Evolutionary conservation across 768 basidiomycete genomes (phyloP).

Genomic region (Crucibulum laeve): DNA sequence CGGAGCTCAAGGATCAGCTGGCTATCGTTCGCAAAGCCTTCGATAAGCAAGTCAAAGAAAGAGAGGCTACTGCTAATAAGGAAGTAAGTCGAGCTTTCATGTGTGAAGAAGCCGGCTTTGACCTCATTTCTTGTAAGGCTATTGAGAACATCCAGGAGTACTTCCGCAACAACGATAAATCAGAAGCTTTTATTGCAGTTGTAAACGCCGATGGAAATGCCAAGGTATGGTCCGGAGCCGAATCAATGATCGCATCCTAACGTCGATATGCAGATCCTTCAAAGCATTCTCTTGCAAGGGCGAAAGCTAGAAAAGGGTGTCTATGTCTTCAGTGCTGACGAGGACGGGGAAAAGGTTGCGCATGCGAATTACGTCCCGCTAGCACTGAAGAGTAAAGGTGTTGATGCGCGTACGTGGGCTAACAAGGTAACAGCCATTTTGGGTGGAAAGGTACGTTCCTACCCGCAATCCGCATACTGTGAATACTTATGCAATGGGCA

Average conservation of each 20-base stretch:
- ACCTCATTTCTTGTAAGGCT: conserved; percentile 40
- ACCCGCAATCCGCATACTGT: background rate
- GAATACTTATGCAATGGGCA: background rate
- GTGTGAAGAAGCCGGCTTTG: background rate
- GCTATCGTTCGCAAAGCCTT: conserved; percentile 72
- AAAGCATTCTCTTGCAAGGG: conserved; percentile 70
- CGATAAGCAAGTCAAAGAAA: conserved; percentile 82
- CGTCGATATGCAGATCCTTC: conserved; percentile 52
- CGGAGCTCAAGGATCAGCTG: conserved; percentile 72
- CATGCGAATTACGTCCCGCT: conserved; percentile 82
- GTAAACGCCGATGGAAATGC: conserved; percentile 81
- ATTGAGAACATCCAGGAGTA: conserved; percentile 62
- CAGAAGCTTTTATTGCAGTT: conserved; percentile 63
- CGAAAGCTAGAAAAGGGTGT: conserved; percentile 79
- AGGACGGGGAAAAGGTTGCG: conserved; percentile 66
- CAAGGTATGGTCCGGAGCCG: conserved; percentile 44
- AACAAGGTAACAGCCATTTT: conserved; percentile 69
- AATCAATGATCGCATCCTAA: background rate
- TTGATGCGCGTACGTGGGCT: conserved; percentile 91
- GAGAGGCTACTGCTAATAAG: conserved; percentile 72
- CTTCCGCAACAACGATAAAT: conserved; percentile 75
- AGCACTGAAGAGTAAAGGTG: conserved; percentile 51
- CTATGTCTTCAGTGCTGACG: conserved; percentile 84
- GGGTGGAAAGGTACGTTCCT: conserved; percentile 77
- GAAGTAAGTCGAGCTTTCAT: conserved; percentile 40